Evolutionary conservation across 2,329 filamentous ascomycete species (phyloP), one percentile per base, ranked within the genome.

Genomic region (Pyrenochaeta sp.): DNA sequence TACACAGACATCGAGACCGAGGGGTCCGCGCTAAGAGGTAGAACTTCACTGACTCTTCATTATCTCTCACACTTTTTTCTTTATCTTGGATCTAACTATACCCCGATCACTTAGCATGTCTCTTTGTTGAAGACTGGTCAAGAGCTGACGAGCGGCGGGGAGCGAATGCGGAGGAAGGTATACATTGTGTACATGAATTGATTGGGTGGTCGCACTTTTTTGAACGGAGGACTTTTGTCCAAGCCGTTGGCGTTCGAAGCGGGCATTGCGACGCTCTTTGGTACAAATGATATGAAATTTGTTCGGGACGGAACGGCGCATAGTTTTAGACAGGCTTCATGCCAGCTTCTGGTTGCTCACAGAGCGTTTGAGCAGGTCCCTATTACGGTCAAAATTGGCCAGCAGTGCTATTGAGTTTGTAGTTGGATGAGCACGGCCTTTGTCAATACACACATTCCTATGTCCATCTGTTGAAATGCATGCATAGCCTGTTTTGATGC

Each of bases 1-100:
- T 11, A 68, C 66, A 14, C 63, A 67, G 42, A 66, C 64, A 12
- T 65, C 64, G 21, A 52, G 58, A 29, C 52, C 61, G 9, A 50
- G 58, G 47, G 60, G 63, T 4, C 62, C 43, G 9, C 57, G 63
- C 43, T 66, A 46, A 58, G 32, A 10, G 3, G 30, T 37, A 18
- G 20, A 39, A 39, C 2, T 27, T 18, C 14, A 33, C 32, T 31
- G 33, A 32, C 11, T 17, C 4, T 51, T 33, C 47, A 50, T 49
- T 60, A 58, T 51, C 49, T 50, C 54, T 57, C 52, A 51, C 49
- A 50, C 41, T 59, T 36, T 64, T 54, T 51, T 37, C 45, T 42
- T 49, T 14, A 18, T 45, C 51, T 53, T 57, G 18, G 36, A 39
- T 39, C 36, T 39, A 21, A 37, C 36, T 39, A 39, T 39, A 39